Base-by-base conservation (phyloP, 225 moss, liverwort and hornwort genomes). In the Anthoceros angustus region DNA sequence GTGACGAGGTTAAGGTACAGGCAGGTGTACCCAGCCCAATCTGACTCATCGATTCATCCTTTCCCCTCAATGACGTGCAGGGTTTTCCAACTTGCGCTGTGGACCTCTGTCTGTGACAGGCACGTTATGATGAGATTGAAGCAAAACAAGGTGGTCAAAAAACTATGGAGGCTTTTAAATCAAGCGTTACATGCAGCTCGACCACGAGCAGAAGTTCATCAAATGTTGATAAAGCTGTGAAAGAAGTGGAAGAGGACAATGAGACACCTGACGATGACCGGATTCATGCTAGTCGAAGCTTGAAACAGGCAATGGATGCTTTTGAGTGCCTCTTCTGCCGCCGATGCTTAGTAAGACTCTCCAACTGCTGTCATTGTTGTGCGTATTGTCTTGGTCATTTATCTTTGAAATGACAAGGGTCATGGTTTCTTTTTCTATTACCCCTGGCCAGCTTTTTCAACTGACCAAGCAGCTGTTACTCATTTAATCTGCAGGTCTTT, bases 271-370 rank as follows among this genome's bases (percentile, higher is more conserved):
- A 55, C 5, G n/a, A 18, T 20, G 18, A 55, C 55, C 18, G 14
- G 62, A 43, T 15, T 4, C 23, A 10, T 18, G 20, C 49, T 39
- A 18, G 43, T 45, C 10, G 25, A 43, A 55, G 61, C 48, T 55
- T 71, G 39, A 41, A 9, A 23, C 12, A 40, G 40, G 10, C 41
- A 41, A 71, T 76, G 61, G 69, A 70, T 50, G 63, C 78, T 5
- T 81, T 71, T 25, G 71, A 81, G 66, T 63, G 55, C 40, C 60
- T 81, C 25, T 81, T 81, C 62, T 81, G 81, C 62, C 63, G 78
- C 42, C 60, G 67, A 11, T 81, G 81, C 45, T 64, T 75, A 9
- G 67, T 73, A 42, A 69, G 32, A 63, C 63, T 66, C 79, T 55
- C 7, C 55, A 9, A 5, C 16, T 55, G 0, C 23, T 7, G 55